Percentiles rank a stretch among this genome's conserved stretches.
Conservation (phyloP, 2,329 filamentous ascomycete genomes). For the Colletotrichum noveboracense region DNA sequence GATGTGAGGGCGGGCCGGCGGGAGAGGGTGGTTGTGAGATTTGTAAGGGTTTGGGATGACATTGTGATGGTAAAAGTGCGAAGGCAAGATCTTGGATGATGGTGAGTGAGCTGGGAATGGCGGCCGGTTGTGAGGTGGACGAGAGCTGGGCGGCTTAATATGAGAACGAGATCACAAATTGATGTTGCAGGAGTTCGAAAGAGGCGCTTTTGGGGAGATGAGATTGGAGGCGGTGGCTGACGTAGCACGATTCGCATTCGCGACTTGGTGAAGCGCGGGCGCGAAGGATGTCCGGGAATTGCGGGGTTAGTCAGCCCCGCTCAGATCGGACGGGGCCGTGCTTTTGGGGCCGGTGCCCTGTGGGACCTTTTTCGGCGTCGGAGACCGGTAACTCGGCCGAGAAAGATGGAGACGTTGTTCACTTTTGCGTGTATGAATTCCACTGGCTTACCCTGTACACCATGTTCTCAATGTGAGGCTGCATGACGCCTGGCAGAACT, state of each 20-base stretch:
- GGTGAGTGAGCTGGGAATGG: rapidly evolving
- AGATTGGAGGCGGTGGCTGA: neutral
- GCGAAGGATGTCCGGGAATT: neutral
- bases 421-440: neutral
- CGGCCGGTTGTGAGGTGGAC: too few species aligned
- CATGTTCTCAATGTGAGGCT: neutral
- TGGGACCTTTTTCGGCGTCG: neutral
- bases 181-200: neutral
- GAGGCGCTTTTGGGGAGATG: neutral
- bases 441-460: neutral
- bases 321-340: neutral
- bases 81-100: neutral
- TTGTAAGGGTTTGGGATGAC: neutral
- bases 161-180: rapidly evolving
- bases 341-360: neutral
- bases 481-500: rapidly evolving
- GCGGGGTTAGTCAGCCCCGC: neutral
- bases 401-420: neutral
- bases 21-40: neutral
- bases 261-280: neutral
- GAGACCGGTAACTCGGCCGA: neutral
- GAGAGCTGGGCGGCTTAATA: too few species aligned
- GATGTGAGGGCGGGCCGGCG: neutral
- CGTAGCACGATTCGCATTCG: neutral
- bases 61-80: neutral